Base-by-base conservation (phyloP, 768 basidiomycete genomes). In the Lactarius vividus region DNA sequence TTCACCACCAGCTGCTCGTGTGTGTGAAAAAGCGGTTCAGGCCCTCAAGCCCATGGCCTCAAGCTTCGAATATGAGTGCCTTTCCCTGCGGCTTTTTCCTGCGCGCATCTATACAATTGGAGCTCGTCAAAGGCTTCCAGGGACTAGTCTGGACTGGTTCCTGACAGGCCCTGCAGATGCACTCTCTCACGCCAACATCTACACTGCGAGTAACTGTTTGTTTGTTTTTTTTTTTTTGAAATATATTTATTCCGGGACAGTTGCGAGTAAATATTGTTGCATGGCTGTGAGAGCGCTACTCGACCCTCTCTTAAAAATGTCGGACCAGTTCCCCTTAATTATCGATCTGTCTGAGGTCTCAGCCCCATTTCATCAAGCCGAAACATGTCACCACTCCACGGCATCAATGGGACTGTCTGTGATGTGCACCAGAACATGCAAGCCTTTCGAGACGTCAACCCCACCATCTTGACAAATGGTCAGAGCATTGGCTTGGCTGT, bases 401-500 rank as follows among this genome's bases (percentile, higher is more conserved):
- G 52, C 4, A 26, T 44, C 46, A 54, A 54, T 52, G 61, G 61
- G 46, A 62, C 61, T 11, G 4, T 40, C 28, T 53, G 31, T n/a
- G 40, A 33, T 40, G 55, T 5, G 0, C 42, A 60, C 10, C 42
- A 46, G 42, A 42, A 40, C n/a, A 18, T 5, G 4, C 13, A 9
- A 7, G 33, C 39, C 16, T 9, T 44, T 31, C 20, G n/a, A 20
- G 9, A 35, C 29, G 2, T 6, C 15, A n/a, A 39, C 20, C 3
- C 35, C 0, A 10, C 20, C 23, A 76, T 74, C 58, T 65, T 78
- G 31, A 76, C 74, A 5, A 72, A 75, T 6, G 75, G 75, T 16
- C 69, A 79, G 57, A 76, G 2, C 73, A 78, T 79, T 54, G 78
- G 75, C 4, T 68, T 79, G 53, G 75, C 76, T 20, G 77, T 79